Percentiles rank a stretch among this genome's conserved stretches.
These are phyloP conservation scores for Cairneyella variabilis DNA, from an alignment of 495 filamentous ascomycete genomes.

Conservation along the genomic window DNA sequence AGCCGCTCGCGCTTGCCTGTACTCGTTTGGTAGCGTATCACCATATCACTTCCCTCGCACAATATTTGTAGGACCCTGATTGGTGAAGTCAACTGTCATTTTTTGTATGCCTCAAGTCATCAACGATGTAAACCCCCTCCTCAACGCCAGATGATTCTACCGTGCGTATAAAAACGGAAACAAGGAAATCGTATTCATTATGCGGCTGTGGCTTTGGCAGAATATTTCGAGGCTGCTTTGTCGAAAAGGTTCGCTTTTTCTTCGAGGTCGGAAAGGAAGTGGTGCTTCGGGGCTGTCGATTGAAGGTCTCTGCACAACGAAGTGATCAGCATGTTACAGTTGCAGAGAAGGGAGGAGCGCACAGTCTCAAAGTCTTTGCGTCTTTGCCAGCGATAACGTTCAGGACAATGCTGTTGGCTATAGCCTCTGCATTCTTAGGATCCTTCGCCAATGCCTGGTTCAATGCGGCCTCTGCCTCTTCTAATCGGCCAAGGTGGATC, in stretches of 20 bases:
- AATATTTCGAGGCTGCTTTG: slow-evolving; percentile 72
- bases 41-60: too few relatives aligned
- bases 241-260: slow-evolving; percentile 81
- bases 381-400: slow-evolving; percentile 72
- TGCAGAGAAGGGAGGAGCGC: slow-evolving; percentile 25
- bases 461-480: slow-evolving; percentile 85
- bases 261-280: slow-evolving; percentile 61
- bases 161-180: too few relatives aligned
- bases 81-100: too few relatives aligned
- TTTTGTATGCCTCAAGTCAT: slow-evolving; percentile 7
- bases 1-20: too few relatives aligned
- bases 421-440: slow-evolving; percentile 62
- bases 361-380: slow-evolving; percentile 55
- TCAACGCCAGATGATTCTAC: slow-evolving; percentile 14
- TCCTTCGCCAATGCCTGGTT: slow-evolving; percentile 74
- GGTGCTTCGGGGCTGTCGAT: slow-evolving; percentile 55
- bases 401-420: slow-evolving; percentile 80
- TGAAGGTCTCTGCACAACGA: slow-evolving; percentile 47
- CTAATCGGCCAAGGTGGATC: slow-evolving; percentile 81
- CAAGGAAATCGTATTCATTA: slow-evolving; percentile 12
- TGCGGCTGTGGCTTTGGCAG: slow-evolving; percentile 52
- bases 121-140: slow-evolving; percentile 1
- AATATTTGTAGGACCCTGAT: too few relatives aligned
- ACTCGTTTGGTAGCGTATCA: too few relatives aligned
- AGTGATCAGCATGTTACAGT: slow-evolving; percentile 17